Evolutionary conservation across 169 alveolate genomes (phyloP).

Genomic region (Eimeria acervulina): DNA sequence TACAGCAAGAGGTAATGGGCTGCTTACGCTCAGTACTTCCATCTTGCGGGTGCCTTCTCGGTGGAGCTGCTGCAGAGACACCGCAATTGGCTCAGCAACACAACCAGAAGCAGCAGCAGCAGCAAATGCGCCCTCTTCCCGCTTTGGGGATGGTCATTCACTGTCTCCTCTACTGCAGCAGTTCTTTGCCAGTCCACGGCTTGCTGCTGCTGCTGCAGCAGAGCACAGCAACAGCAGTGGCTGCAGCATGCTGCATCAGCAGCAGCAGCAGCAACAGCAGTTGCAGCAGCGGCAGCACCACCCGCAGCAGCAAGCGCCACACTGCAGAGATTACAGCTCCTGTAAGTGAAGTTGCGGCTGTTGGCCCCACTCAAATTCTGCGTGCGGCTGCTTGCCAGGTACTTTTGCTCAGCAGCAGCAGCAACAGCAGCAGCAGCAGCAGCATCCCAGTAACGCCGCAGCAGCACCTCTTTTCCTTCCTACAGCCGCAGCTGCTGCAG

Average conservation of each 20-base stretch:
- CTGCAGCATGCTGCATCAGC: slow-evolving; percentile 62
- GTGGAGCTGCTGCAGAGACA: slow-evolving; percentile 43
- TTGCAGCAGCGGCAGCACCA: too few relatives aligned
- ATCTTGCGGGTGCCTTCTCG: neutral
- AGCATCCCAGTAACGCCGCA: slow-evolving; percentile 27
- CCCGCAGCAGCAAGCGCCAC: slow-evolving; percentile 6
- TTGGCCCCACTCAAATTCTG: slow-evolving; percentile 25
- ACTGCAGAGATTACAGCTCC: neutral
- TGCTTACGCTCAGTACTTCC: neutral
- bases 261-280: neutral
- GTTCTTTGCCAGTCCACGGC: slow-evolving; percentile 16
- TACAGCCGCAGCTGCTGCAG: slow-evolving; percentile 66
- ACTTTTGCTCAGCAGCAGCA: slow-evolving; percentile 54
- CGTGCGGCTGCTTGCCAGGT: slow-evolving; percentile 66
- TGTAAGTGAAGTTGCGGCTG: slow-evolving; percentile 27
- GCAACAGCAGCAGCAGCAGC: slow-evolving; percentile 39
- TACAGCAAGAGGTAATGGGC: slow-evolving; percentile 41
- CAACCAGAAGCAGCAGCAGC: slow-evolving; percentile 43
- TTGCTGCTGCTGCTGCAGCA: slow-evolving; percentile 35
- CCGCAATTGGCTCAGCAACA: neutral
- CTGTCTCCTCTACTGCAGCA: slow-evolving; percentile 62
- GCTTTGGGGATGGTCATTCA: slow-evolving; percentile 18
- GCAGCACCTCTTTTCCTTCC: slow-evolving; percentile 43
- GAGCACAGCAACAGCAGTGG: slow-evolving; percentile 59
- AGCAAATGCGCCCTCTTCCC: slow-evolving; percentile 25